These are phyloP conservation scores for Piper longum DNA, from an alignment of 164 flowering plant genomes.

Conservation along the genomic window DNA sequence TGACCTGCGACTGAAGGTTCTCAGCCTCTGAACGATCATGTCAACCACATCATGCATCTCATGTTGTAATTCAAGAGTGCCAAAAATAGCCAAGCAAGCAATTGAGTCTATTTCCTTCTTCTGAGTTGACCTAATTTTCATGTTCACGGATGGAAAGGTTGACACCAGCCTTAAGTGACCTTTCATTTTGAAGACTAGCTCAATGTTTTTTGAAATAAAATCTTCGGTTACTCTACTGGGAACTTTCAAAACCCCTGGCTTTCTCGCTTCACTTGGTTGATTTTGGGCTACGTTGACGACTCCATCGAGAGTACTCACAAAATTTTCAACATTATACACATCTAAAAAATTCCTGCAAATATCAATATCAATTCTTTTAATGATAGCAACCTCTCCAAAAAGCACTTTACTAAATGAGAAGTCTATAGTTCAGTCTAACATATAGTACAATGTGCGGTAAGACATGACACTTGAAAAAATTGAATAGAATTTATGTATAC, in stretches of 20 bases:
- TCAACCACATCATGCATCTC: conserved; percentile 69
- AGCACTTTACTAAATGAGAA: too few species aligned
- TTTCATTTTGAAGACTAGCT: conserved; percentile 42
- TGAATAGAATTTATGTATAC: too few species aligned
- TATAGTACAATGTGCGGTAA: too few species aligned
- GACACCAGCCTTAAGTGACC: conserved; percentile 63
- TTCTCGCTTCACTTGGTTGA: conserved; percentile 35
- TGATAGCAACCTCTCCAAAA: too few species aligned
- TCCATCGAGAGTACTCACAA: conserved; percentile 56
- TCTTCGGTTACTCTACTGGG: conserved; percentile 65
- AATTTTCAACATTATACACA: conserved; percentile 69
- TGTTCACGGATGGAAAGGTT: conserved; percentile 75
- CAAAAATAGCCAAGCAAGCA: conserved; percentile 79
- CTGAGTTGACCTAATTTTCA: conserved; percentile 32
- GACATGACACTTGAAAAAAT: too few species aligned
- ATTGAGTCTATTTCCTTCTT: conserved; percentile 31
- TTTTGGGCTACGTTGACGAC: conserved; percentile 52
- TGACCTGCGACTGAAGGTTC: conserved; percentile 53
- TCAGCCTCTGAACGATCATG: conserved; percentile 60
- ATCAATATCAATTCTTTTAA: too few species aligned
- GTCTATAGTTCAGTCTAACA: too few species aligned
- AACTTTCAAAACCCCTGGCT: conserved; percentile 56
- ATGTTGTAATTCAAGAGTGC: conserved; percentile 57
- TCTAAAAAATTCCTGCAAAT: conserved; percentile 60
- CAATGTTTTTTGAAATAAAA: conserved; percentile 45